Percentiles rank a stretch among this genome's conserved stretches.
These are phyloP conservation scores for Colletotrichum shisoi DNA, from an alignment of 2,329 filamentous ascomycete species.

Conservation along the genomic window DNA sequence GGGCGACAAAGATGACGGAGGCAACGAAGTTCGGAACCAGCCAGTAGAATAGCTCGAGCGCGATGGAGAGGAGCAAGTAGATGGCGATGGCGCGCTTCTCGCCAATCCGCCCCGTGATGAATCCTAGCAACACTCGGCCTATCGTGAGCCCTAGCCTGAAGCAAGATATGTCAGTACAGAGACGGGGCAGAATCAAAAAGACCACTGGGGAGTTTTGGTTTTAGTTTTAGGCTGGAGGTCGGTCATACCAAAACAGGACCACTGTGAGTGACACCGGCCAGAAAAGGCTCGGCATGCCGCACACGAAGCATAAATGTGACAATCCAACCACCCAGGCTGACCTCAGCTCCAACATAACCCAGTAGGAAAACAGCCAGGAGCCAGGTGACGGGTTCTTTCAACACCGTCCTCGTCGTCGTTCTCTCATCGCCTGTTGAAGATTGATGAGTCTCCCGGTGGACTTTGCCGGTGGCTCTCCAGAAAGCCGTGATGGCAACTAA, in stretches of 20 bases:
- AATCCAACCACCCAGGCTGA: conserved; percentile 79
- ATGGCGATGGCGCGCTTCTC: conserved; percentile 70
- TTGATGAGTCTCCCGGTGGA: conserved; percentile 58
- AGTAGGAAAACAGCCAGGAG: conserved; percentile 77
- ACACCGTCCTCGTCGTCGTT: conserved; percentile 54
- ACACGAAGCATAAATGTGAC: conserved; percentile 87
- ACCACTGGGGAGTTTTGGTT: too few species aligned
- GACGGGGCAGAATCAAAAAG: too few species aligned
- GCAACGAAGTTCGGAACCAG: conserved; percentile 79
- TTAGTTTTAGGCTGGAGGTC: background rate
- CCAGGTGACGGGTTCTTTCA: conserved; percentile 70
- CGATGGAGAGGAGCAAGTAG: conserved; percentile 72
- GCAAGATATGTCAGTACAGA: background rate
- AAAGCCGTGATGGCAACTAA: conserved; percentile 63
- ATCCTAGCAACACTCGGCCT: conserved; percentile 76
- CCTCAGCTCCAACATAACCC: conserved; percentile 80
- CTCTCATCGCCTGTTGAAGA: conserved; percentile 51
- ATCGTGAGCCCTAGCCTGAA: conserved; percentile 73
- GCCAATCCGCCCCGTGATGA: conserved; percentile 76
- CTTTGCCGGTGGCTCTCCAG: conserved; percentile 66
- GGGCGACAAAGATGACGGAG: conserved; percentile 72
- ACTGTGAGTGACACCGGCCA: conserved; percentile 78
- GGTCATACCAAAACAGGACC: conserved; percentile 75
- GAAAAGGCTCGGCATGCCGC: conserved; percentile 72
- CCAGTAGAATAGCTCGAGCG: conserved; percentile 78